Evolutionary conservation across 2,329 filamentous ascomycete species (phyloP).

Genomic region (Shiraia sp.): DNA sequence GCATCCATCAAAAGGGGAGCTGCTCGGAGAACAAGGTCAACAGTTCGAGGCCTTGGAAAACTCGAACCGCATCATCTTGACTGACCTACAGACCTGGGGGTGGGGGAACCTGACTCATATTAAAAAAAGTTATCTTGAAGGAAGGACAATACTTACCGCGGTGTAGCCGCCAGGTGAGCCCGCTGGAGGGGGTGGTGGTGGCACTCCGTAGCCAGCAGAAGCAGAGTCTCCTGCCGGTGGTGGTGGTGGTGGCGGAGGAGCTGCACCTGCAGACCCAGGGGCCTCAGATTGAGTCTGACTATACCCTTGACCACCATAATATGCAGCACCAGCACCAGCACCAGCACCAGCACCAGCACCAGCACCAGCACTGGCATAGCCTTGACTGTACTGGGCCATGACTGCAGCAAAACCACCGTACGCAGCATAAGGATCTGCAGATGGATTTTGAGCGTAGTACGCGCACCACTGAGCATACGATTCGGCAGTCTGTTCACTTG

Average conservation of each 20-base stretch:
- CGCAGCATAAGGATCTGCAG: conserved; percentile 84
- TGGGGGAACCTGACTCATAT: conserved; percentile 29
- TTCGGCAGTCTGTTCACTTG: conserved; percentile 42
- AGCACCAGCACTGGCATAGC: too few relatives aligned
- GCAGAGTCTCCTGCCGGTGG: conserved; percentile 33
- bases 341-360: neutral
- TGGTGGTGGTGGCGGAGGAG: too few relatives aligned
- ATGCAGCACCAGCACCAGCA: conserved; percentile 29
- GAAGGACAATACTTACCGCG: conserved; percentile 27
- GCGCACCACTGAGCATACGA: conserved; percentile 78
- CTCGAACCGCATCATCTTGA: too few relatives aligned
- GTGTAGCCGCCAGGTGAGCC: conserved; percentile 39
- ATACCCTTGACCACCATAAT: conserved; percentile 31
- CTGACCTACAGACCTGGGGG: conserved; percentile 38
- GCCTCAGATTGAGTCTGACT: conserved; percentile 31
- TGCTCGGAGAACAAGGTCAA: too few relatives aligned
- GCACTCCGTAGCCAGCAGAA: conserved; percentile 6
- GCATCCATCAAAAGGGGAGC: too few relatives aligned
- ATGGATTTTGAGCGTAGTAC: conserved; percentile 64
- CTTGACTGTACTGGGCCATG: conserved; percentile 23
- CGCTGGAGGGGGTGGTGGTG: conserved; percentile 36
- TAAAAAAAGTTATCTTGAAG: neutral
- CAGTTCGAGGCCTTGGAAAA: too few relatives aligned
- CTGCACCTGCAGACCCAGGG: conserved; percentile 30
- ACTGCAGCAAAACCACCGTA: conserved; percentile 72